These are phyloP conservation scores for Blastobotrys apis DNA, from an alignment of 1,139 yeast species.

Conservation along the genomic window DNA sequence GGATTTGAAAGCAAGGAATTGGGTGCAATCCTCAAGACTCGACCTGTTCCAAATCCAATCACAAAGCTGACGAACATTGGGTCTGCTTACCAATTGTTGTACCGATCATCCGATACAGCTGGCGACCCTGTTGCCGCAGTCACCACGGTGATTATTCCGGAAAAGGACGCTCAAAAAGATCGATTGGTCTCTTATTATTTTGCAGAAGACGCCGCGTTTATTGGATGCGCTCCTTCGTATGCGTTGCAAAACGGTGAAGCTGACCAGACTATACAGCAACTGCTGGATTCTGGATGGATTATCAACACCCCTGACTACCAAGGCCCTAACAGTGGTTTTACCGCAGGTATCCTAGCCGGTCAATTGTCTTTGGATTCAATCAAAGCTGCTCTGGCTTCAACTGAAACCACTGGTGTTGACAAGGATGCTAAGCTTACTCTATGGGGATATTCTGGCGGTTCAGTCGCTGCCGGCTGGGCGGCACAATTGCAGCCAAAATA, in stretches of 20 bases:
- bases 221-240: constrained; percentile 32
- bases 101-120: constrained; percentile 26
- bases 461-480: constrained; percentile 34
- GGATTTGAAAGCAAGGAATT: constrained; percentile 17
- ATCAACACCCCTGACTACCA: constrained; percentile 30
- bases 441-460: constrained; percentile 34
- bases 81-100: constrained; percentile 24
- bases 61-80: background rate
- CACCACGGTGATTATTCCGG: constrained; percentile 30
- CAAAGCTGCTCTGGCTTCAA: constrained; percentile 22
- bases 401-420: constrained; percentile 16
- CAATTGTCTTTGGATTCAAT: constrained; percentile 29
- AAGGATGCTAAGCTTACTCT: constrained; percentile 21
- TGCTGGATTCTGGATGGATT: constrained; percentile 14
- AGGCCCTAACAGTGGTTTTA: constrained; percentile 26
- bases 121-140: constrained; percentile 28
- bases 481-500: constrained; percentile 29
- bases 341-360: constrained; percentile 27
- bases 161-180: constrained; percentile 13
- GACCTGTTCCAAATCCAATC: constrained; percentile 16
- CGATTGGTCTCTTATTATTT: constrained; percentile 27
- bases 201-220: constrained; percentile 29
- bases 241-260: constrained; percentile 1
- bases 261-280: constrained; percentile 4
- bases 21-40: constrained; percentile 21